Evolutionary conservation across 805 yeast species (phyloP), one percentile per base, ranked within the genome.

Genomic region (Metahyphopichia silvanorum): DNA sequence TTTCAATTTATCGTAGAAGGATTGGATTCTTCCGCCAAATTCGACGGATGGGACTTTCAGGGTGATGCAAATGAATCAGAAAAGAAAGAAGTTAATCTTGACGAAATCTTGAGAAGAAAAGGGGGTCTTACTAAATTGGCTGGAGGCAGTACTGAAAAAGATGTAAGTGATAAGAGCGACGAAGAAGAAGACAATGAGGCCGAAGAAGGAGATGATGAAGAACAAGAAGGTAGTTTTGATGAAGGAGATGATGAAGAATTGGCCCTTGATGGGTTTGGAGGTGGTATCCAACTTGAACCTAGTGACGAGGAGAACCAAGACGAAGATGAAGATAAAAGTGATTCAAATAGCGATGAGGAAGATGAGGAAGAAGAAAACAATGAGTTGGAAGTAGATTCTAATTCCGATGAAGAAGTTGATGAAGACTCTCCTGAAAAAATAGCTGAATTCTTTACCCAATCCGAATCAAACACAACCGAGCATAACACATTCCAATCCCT

Each of bases 11-110:
- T 78, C 15, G 44, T 79, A 8, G 91, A 77, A 17, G 86, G 76
- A 6, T 76, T 69, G 17, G 80, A 69, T 20, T 55, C 62, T 12
- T 49, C 63, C 8, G 41, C 68, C 3, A 63, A 63, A 3, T 78
- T 81, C 33, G 77, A 75, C 35, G 96, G 95, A 4, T 88, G 97
- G 96, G 87, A 87, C 46, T 86, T 88, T 51, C 75, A 71, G 25
- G 77, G 76, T 34, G 77, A 73, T 23, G 47, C 40, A 13, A 37
- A 43, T n/a, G 53, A 52, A 21, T 43, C 39, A 4, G 40, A 34
- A 15, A 32, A 36, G 40, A 76, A 73, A 41, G 86, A 80, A 39
- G 95, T 87, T 6, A 96, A 91, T 65, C 69, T 91, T 40, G 96
- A 91, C 49, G 79, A 79, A 10, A 91, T 91, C 33, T 84, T 91